These are phyloP conservation scores for Silene conica DNA, from an alignment of 148 eudicot genomes.

Conservation along the genomic window DNA sequence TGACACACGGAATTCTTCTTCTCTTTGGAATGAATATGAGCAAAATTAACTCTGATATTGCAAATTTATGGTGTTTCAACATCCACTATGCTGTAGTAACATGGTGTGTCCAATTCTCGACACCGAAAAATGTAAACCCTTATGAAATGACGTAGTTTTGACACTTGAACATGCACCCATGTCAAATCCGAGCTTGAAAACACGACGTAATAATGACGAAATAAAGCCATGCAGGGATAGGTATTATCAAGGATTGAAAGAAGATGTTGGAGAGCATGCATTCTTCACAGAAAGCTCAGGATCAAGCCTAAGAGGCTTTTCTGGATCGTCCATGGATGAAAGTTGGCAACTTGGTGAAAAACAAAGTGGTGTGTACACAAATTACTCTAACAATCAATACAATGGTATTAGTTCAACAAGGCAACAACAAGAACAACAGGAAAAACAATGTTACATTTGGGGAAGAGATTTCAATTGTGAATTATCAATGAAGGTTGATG, in stretches of 20 bases:
- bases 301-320: slow-evolving; percentile 31
- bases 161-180: too few relatives aligned
- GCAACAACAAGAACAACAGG: slow-evolving; percentile 22
- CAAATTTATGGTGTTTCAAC: too few relatives aligned
- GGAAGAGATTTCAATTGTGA: slow-evolving; percentile 45
- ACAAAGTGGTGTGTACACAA: slow-evolving; percentile 19
- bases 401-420: not conserved
- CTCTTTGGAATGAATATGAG: too few relatives aligned
- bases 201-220: too few relatives aligned
- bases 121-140: too few relatives aligned
- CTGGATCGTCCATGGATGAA: slow-evolving; percentile 29
- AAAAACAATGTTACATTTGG: slow-evolving; percentile 38
- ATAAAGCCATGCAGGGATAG: slow-evolving; percentile 25
- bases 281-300: slow-evolving; percentile 40
- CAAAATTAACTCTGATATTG: too few relatives aligned
- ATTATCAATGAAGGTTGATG: slow-evolving; percentile 32
- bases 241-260: slow-evolving; percentile 37
- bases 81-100: too few relatives aligned
- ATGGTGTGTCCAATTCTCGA: too few relatives aligned
- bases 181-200: too few relatives aligned
- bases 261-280: slow-evolving; percentile 43
- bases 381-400: slow-evolving; percentile 10
- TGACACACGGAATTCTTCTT: too few relatives aligned
- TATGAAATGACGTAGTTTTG: too few relatives aligned
- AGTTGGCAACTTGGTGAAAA: slow-evolving; percentile 23